Base-by-base conservation (phyloP, 805 yeast species). In the Starmerella powellii region DNA sequence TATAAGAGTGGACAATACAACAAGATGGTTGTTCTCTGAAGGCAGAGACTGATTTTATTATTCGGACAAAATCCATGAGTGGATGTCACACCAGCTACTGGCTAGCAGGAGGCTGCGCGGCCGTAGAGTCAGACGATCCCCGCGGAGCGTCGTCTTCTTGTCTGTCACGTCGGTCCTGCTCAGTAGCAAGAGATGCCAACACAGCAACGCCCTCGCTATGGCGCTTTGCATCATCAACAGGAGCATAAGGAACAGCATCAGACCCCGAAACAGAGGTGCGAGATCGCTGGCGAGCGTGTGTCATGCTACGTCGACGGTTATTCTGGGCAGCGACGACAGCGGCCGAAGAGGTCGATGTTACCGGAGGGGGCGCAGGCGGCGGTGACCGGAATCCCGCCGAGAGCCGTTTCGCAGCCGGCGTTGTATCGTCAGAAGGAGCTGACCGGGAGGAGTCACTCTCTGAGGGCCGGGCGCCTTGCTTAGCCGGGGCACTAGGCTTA, bases 161-260 rank as follows among this genome's bases (percentile, higher is more conserved):
- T 23, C 26, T 6, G 26, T 23, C 26, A 6, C 26, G 26, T 10
- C 26, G 6, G 26, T 23, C 26, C 20, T 52, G 54, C 31, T 49
- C 56, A 4, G 47, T 40, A 4, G 57, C 57, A 42, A 53, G 37
- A 10, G 44, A 43, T 8, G 56, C 56, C n/a, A 53, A 45, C 16
- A 53, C 52, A 3, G 55, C 49, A 3, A 46, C 54, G 18, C 54
- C 55, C 34, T 53, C 57, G 18, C 51, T 52, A 24, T 35, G 44
- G 11, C 50, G 46, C 31, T 45, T 32, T 8, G 36, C 34, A 16
- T 35, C 46, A 5, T 46, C 48, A 16, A 18, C 17, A 6, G 15
- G 26, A 6, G 26, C 13, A 4, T 20, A 13, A 8, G 32, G 3
- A 15, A 11, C n/a, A 15, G 33, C 17, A 19, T 24, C 34, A 8